Evolutionary conservation across 805 yeast species (phyloP), one percentile per base, ranked within the genome.

Genomic region (Kuraishia hungarica): DNA sequence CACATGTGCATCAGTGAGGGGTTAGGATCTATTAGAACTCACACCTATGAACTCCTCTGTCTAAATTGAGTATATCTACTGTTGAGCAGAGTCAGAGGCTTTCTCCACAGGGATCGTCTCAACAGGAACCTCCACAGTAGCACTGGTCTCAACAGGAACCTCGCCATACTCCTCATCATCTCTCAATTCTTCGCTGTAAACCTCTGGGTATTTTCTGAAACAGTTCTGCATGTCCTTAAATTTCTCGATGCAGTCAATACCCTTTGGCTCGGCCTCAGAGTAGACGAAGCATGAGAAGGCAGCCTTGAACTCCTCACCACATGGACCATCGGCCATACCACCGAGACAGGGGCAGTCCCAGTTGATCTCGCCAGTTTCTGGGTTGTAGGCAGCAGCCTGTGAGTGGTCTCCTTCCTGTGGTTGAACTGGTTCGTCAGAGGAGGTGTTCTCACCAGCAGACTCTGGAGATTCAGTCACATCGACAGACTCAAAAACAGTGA

Each of bases 271-370:
- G 56, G 86, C 86, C 64, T 86, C 89, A 6, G 97, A 91, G 76
- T 87, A 91, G 49, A 94, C 93, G 67, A 94, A 94, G 70, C 99
- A 94, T 10, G 96, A 79, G 70, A 94, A 94, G 0, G 99, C 98
- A 54, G 82, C 90, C 73, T 89, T 90, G 77, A 90, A 90, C 73
- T 91, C 96, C 64, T 85, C 92, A 56, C 99, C 99, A 74, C 99
- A 94, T 55, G 99, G 98, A 0, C 99, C 99, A 61, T 92, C 79
- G 35, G 99, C 98, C 97, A 94, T 90, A 48, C 99, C 99, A 39
- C 98, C 99, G 52, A 94, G 77, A 72, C 98, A 93, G n/a, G 99
- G 98, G 71, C 99, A 94, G 67, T 94, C 98, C 99, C 99, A 94
- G 81, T 94, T 93, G 73, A 94, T 94, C 69, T 93, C 98, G 29